phyloP scores from a whole-genome alignment of 2,329 filamentous ascomycete species.

The Stachybotrys echinatus region DNA sequence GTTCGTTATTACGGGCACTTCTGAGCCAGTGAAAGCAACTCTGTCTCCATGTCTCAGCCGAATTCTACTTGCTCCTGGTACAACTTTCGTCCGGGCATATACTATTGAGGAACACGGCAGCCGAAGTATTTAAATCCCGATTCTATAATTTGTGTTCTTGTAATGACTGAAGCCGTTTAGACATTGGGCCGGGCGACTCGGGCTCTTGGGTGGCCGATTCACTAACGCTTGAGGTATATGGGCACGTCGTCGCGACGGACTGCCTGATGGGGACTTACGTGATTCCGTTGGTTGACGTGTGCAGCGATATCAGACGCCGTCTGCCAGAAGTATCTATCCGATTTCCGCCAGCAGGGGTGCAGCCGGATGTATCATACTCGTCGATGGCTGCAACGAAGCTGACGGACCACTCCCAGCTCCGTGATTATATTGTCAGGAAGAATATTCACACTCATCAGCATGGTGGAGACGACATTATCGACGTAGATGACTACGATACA shows the following conservation, averaged over 20 bases:
- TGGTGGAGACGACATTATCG: no score
- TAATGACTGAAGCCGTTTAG: background rate
- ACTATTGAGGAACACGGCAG: background rate
- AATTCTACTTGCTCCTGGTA: background rate
- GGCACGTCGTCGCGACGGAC: background rate
- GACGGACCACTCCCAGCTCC: no score
- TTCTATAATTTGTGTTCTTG: background rate
- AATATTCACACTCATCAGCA: no score
- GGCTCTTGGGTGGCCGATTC: background rate
- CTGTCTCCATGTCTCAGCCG: background rate
- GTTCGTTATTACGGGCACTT: background rate
- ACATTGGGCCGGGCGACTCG: background rate
- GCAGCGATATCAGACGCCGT: background rate
- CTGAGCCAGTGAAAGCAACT: background rate
- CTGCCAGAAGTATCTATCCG: no score
- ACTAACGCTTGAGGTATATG: background rate
- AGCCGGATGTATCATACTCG: no score
- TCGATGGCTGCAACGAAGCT: no score
- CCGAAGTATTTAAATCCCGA: background rate
- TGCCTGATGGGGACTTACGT: background rate
- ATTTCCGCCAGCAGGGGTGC: no score
- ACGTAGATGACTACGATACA: no score
- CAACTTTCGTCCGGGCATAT: background rate
- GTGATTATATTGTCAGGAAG: no score
- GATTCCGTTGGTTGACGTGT: background rate